Conservation (phyloP, 257 asterid genomes). For the Solanum pinnatisectum region DNA sequence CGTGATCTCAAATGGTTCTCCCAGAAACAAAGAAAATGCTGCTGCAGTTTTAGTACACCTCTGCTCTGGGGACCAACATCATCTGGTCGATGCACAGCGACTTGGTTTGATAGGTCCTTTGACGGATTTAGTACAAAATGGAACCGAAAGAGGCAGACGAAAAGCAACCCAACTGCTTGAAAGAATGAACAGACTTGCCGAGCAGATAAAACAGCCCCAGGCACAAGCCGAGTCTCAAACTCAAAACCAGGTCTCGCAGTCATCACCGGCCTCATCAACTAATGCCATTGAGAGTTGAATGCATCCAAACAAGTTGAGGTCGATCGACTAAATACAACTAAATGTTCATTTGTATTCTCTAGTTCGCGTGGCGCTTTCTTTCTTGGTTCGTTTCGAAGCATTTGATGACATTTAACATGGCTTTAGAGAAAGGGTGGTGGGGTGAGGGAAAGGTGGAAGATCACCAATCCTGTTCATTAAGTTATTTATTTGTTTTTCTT, state of each 20-base stretch:
- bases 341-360: neutral
- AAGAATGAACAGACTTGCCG: neutral
- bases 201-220: neutral
- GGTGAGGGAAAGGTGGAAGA: constrained; percentile 2
- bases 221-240: neutral
- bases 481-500: neutral
- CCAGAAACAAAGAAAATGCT: constrained; percentile 14
- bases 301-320: neutral
- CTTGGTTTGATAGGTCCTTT: constrained; percentile 6
- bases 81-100: constrained; percentile 4
- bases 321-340: neutral
- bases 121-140: neutral
- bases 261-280: neutral
- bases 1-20: constrained; percentile 8
- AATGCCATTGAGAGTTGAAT: neutral
- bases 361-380: neutral
- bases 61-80: constrained; percentile 2
- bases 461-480: neutral
- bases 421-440: neutral
- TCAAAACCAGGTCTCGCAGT: neutral
- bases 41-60: constrained; percentile 8
- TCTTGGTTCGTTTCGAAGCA: neutral
- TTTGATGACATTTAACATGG: neutral
- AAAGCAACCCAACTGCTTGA: constrained; percentile 7
- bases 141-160: constrained; percentile 5